Percentiles rank a stretch among this genome's conserved stretches.
phyloP scores from a whole-genome alignment of 495 filamentous ascomycete genomes.

The Lichina pygmaea region DNA sequence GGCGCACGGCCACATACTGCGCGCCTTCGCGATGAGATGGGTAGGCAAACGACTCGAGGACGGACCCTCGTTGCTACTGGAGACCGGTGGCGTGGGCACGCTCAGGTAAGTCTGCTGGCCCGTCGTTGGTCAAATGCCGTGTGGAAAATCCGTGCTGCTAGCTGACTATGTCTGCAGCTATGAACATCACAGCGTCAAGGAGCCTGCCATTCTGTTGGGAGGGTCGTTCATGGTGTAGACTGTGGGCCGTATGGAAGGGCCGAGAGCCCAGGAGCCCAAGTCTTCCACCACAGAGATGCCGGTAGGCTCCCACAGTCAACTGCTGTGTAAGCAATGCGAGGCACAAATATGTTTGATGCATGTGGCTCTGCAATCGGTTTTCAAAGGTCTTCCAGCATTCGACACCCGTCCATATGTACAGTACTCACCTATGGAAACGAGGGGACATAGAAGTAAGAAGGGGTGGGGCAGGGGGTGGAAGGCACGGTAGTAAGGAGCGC shows the following conservation, averaged over 20 bases:
- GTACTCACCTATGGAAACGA: too few species aligned
- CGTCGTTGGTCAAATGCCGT: background rate
- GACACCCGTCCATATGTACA: too few species aligned
- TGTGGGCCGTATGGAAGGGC: constrained; percentile 5
- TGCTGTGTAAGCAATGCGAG: too few species aligned
- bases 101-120: constrained; percentile 20
- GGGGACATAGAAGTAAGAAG: too few species aligned
- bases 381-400: too few species aligned
- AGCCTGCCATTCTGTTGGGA: constrained; percentile 43
- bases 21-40: constrained; percentile 84
- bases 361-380: too few species aligned
- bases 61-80: constrained; percentile 15
- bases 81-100: constrained; percentile 26
- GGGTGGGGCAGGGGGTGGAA: too few species aligned
- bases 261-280: too few species aligned
- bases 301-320: too few species aligned
- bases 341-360: too few species aligned
- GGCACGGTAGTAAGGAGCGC: too few species aligned
- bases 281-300: too few species aligned
- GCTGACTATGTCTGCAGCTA: constrained; percentile 17
- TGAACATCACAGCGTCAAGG: constrained; percentile 34
- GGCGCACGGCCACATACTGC: constrained; percentile 66
- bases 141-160: constrained; percentile 1
- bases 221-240: constrained; percentile 35
- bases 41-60: constrained; percentile 14